Conservation (phyloP, 768 basidiomycete species). For the Leccinum sublutescens region DNA sequence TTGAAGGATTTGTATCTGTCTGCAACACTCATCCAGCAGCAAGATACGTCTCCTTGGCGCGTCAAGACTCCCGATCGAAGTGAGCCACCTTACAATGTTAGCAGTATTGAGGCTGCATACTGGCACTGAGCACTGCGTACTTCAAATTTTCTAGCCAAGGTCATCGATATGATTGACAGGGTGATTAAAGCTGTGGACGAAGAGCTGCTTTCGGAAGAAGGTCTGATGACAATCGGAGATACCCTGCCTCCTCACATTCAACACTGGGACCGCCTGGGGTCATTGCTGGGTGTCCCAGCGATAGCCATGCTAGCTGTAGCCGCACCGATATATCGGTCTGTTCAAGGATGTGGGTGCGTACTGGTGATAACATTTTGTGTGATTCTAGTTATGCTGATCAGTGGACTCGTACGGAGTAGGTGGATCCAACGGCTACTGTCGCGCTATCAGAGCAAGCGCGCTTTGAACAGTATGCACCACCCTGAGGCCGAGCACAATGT, state of each 20-base stretch:
- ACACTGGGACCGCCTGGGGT: not conserved
- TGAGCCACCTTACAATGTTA: not conserved
- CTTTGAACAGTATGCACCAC: not conserved
- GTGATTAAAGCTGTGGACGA: not conserved
- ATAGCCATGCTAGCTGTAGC: not conserved
- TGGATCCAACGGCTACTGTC: not conserved
- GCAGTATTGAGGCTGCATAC: not conserved
- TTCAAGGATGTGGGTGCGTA: not conserved
- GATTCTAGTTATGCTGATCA: not conserved
- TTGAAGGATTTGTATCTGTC: not conserved
- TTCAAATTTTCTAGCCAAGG: not conserved
- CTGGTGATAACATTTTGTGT: not conserved
- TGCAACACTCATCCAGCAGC: not conserved
- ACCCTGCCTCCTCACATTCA: not conserved
- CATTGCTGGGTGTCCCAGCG: slow-evolving; percentile 7
- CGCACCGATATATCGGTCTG: not conserved
- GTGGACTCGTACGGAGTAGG: not conserved
- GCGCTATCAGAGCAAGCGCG: not conserved
- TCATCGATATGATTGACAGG: not conserved
- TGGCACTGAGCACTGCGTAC: not conserved
- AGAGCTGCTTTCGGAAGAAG: not conserved
- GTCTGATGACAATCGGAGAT: not conserved
- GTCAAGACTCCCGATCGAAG: not conserved
- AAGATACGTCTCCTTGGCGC: not conserved
- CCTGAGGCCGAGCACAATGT: not conserved